Percentiles rank a stretch among this genome's conserved stretches.
Conservation (phyloP, 352 stramenopile species). For the Globisporangium camurandrum region DNA sequence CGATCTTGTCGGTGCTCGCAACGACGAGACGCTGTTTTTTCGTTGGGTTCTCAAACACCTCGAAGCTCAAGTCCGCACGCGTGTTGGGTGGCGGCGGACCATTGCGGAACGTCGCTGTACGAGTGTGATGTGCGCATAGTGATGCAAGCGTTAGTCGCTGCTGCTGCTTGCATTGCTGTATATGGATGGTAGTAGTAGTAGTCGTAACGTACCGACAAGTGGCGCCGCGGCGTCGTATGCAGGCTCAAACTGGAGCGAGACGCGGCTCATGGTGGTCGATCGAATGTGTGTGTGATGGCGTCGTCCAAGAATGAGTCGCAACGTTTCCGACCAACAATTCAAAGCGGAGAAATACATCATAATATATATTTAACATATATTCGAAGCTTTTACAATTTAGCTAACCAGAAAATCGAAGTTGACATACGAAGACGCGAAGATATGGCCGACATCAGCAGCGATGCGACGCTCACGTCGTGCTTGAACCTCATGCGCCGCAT, state of each 20-base stretch:
- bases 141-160: not conserved
- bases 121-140: not conserved
- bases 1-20: slow-evolving; percentile 67
- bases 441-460: slow-evolving; percentile 23
- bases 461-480: slow-evolving; percentile 59
- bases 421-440: no score
- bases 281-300: not conserved
- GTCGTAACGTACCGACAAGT: slow-evolving; percentile 40
- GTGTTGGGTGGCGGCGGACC: slow-evolving; percentile 50
- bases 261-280: slow-evolving; percentile 39
- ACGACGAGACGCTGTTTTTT: slow-evolving; percentile 82
- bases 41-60: slow-evolving; percentile 70
- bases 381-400: no score
- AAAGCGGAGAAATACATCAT: no score
- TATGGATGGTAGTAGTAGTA: not conserved
- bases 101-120: slow-evolving; percentile 73
- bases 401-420: no score
- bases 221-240: slow-evolving; percentile 48
- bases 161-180: not conserved
- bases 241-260: slow-evolving; percentile 53
- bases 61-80: slow-evolving; percentile 57
- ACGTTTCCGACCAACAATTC: no score
- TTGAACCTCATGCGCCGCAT: slow-evolving; percentile 88
- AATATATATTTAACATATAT: no score
- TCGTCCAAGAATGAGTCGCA: not conserved